These are phyloP conservation scores for Senna tora DNA, from an alignment of 306 rosid genomes.

Conservation along the genomic window DNA sequence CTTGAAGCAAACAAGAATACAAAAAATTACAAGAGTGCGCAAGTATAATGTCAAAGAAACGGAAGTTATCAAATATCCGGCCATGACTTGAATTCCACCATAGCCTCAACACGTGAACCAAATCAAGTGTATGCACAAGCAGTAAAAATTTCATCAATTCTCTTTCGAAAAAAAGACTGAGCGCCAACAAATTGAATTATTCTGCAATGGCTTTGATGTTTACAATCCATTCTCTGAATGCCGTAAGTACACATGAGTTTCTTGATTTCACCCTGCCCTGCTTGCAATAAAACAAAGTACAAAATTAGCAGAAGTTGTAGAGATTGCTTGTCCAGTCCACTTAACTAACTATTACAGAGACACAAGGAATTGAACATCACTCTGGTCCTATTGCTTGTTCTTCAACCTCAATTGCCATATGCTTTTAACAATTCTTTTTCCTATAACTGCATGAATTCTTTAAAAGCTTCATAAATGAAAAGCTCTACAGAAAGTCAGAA, in stretches of 20 bases:
- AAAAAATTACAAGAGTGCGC: background rate
- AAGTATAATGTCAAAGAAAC: background rate
- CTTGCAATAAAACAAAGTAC: conserved; percentile 15
- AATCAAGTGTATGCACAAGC: conserved; percentile 27
- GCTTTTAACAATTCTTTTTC: too few species aligned
- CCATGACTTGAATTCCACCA: conserved; percentile 21
- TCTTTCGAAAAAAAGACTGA: conserved; percentile 14
- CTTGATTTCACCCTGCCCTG: conserved; percentile 32
- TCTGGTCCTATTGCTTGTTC: conserved; percentile 16
- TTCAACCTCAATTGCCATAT: conserved; percentile 4
- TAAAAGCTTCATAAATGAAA: background rate
- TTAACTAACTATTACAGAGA: conserved; percentile 6
- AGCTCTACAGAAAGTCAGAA: conserved; percentile 20
- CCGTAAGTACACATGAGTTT: conserved; percentile 12
- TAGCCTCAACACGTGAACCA: conserved; percentile 10
- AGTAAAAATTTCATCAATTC: conserved; percentile 8
- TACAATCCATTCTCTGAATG: background rate
- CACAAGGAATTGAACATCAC: conserved; percentile 11
- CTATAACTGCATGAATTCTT: background rate
- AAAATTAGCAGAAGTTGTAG: conserved; percentile 19
- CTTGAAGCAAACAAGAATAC: background rate
- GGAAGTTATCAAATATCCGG: conserved; percentile 3
- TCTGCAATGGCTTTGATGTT: background rate
- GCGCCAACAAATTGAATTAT: conserved; percentile 33
- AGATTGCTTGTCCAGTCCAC: conserved; percentile 3